A percentile compares a stretch with the other conserved stretches of the same genome.
Conservation (phyloP, 805 yeast genomes). For the Sugiyamaella qingdaonensis region DNA sequence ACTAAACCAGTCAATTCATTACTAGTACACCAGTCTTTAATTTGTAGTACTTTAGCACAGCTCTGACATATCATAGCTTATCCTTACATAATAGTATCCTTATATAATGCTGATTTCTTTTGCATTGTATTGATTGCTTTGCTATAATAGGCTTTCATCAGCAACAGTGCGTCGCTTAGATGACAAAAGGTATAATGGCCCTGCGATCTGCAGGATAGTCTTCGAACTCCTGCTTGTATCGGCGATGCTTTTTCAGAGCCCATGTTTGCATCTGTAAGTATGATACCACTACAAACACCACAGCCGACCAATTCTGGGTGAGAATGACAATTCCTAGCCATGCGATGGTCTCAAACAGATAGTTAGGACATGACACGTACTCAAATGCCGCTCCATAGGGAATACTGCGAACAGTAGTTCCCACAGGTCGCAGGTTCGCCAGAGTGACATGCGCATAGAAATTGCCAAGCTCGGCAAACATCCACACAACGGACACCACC, state of each 20-base stretch:
- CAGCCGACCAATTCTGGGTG: conserved; percentile 72
- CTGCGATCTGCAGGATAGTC: conserved; percentile 77
- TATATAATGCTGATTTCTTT: no score
- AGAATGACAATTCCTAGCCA: conserved; percentile 72
- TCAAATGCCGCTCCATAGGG: conserved; percentile 85
- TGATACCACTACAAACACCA: conserved; percentile 66
- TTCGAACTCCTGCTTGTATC: conserved; percentile 65
- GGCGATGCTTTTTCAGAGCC: conserved; percentile 83
- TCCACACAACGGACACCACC: conserved; percentile 26
- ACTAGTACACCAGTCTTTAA: no score
- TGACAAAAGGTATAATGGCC: conserved; percentile 71
- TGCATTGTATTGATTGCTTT: no score
- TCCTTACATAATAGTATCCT: no score
- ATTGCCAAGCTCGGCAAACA: conserved; percentile 66
- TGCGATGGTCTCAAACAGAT: conserved; percentile 75
- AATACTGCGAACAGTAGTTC: conserved; percentile 57
- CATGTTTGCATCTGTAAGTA: conserved; percentile 82
- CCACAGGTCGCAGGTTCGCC: conserved; percentile 48
- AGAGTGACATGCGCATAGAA: conserved; percentile 66
- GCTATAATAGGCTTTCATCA: no score
- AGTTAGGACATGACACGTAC: conserved; percentile 86
- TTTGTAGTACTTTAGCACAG: no score
- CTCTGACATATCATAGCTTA: no score
- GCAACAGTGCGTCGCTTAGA: conserved; percentile 32
- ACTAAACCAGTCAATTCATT: no score